These are phyloP conservation scores for Alternaria alternata DNA, from an alignment of 2,329 filamentous ascomycete species.

Conservation along the genomic window DNA sequence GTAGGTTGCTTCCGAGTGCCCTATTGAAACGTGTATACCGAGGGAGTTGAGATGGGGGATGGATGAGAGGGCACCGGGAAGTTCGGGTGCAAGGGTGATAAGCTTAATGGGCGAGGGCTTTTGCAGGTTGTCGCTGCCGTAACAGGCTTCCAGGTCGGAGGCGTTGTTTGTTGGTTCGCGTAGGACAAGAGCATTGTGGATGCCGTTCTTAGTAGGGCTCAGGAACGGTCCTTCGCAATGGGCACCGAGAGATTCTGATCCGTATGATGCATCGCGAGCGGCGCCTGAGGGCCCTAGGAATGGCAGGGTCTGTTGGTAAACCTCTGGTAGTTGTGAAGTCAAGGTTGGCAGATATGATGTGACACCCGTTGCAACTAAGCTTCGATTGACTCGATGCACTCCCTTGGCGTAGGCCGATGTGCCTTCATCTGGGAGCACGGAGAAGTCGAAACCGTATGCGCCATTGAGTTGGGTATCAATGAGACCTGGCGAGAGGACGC, in stretches of 20 bases:
- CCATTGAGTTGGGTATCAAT: slow-evolving; percentile 94
- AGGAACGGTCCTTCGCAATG: slow-evolving; percentile 94
- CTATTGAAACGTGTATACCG: slow-evolving; percentile 80
- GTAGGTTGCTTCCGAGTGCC: slow-evolving; percentile 87
- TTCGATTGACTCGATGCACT: slow-evolving; percentile 74
- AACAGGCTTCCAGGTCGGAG: slow-evolving; percentile 72
- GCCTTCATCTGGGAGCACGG: slow-evolving; percentile 71
- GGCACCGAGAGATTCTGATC: slow-evolving; percentile 86
- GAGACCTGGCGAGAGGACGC: slow-evolving; percentile 83
- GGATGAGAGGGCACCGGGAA: slow-evolving; percentile 70
- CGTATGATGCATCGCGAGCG: slow-evolving; percentile 68
- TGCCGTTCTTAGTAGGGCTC: slow-evolving; percentile 81
- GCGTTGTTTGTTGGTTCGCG: slow-evolving; percentile 68
- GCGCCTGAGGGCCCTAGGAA: slow-evolving; percentile 76
- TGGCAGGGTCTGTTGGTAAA: slow-evolving; percentile 83
- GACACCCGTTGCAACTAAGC: slow-evolving; percentile 79
- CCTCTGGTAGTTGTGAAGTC: slow-evolving; percentile 79
- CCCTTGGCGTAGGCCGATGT: slow-evolving; percentile 72
- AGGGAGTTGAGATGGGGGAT: slow-evolving; percentile 72
- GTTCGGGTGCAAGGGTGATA: slow-evolving; percentile 87
- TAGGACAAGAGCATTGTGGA: slow-evolving; percentile 80
- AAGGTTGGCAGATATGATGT: slow-evolving; percentile 89
- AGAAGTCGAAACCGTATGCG: slow-evolving; percentile 93
- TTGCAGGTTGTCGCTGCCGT: slow-evolving; percentile 73
- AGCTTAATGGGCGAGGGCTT: slow-evolving; percentile 67